A percentile compares a stretch with the other conserved stretches of the same genome.
Conservation (phyloP, 192 early-diverging fungal genomes). For the Pilaira anomala region DNA sequence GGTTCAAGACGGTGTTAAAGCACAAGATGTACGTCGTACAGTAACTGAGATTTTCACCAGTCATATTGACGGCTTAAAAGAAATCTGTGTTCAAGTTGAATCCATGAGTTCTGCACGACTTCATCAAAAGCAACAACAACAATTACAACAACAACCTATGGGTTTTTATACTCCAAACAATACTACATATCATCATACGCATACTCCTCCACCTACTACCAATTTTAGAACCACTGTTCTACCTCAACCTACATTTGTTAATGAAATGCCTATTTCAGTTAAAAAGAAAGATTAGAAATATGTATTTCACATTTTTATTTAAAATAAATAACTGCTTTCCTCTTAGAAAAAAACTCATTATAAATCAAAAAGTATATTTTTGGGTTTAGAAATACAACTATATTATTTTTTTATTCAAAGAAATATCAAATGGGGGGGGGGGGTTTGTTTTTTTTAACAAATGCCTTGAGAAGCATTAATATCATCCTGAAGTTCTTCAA, state of each 20-base stretch:
- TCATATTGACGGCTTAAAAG: conserved; percentile 47
- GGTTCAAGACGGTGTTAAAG: conserved; percentile 23
- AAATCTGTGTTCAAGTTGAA: conserved; percentile 53
- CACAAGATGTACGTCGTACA: conserved; percentile 37
- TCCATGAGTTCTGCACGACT: background rate
- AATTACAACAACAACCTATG: background rate
- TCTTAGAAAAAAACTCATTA: too few species aligned
- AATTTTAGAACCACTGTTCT: conserved; percentile 9
- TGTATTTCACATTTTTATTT: too few species aligned
- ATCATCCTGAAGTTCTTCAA: background rate
- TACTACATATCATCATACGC: background rate
- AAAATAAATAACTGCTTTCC: too few species aligned
- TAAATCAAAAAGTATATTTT: too few species aligned
- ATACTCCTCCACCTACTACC: too few species aligned
- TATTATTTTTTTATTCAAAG: background rate
- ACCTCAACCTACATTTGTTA: conserved; percentile 19
- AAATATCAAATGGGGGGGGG: too few species aligned
- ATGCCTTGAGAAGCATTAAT: background rate
- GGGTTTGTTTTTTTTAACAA: background rate
- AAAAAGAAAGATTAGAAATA: conserved; percentile 18
- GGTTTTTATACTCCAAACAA: conserved; percentile 6
- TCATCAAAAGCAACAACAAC: background rate
- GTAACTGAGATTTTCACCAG: conserved; percentile 44
- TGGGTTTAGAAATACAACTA: background rate
- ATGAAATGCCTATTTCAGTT: conserved; percentile 13